Conservation (phyloP, 2,329 filamentous ascomycete genomes). For the Pseudogymnoascus sp. region DNA sequence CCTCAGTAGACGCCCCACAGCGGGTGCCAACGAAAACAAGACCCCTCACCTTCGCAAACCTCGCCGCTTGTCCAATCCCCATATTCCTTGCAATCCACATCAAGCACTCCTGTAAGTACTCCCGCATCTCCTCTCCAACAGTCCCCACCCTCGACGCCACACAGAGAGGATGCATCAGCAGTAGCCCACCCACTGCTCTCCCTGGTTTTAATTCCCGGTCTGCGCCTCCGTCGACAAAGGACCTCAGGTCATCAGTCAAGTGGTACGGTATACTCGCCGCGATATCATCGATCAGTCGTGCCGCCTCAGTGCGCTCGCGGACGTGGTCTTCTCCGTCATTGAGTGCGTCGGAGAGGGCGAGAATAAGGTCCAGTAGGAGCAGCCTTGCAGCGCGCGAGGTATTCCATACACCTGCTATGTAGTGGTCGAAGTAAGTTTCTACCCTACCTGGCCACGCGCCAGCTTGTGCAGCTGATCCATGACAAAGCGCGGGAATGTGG, state of each 20-base stretch:
- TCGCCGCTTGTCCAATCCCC: slow-evolving; percentile 23
- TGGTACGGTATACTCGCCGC: slow-evolving; percentile 22
- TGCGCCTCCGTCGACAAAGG: slow-evolving; percentile 14
- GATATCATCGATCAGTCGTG: slow-evolving; percentile 16
- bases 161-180: slow-evolving; percentile 25
- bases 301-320: not conserved
- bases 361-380: slow-evolving; percentile 44
- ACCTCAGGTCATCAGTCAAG: slow-evolving; percentile 18
- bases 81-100: slow-evolving; percentile 24
- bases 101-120: slow-evolving; percentile 19
- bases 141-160: slow-evolving; percentile 16
- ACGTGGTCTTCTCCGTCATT: not conserved
- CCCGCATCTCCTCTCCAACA: slow-evolving; percentile 13
- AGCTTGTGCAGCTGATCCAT: slow-evolving; percentile 22
- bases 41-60: slow-evolving; percentile 22
- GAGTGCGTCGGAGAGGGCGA: slow-evolving; percentile 23
- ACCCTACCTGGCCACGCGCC: slow-evolving; percentile 52
- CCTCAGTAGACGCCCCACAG: not conserved
- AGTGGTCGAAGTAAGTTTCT: slow-evolving; percentile 50
- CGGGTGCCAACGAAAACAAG: not conserved
- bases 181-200: slow-evolving; percentile 21
- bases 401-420: slow-evolving; percentile 50
- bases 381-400: slow-evolving; percentile 45
- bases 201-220: slow-evolving; percentile 13
- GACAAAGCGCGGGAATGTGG: not conserved